Conservation (phyloP, 805 yeast genomes). For the Myxozyma kluyveri region DNA sequence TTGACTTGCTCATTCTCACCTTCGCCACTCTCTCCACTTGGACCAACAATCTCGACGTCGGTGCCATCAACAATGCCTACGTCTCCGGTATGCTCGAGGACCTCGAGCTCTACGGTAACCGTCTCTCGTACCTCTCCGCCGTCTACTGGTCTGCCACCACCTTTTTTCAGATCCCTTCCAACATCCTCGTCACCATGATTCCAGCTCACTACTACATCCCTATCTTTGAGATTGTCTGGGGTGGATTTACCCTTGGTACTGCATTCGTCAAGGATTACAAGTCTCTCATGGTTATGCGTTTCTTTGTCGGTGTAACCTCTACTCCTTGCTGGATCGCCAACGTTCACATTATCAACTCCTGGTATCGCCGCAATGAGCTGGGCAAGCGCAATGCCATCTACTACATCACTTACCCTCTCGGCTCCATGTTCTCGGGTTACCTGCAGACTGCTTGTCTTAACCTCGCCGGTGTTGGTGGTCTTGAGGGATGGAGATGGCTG, state of each 20-base stretch:
- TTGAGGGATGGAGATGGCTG: slow-evolving; percentile 67
- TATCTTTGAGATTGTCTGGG: slow-evolving; percentile 62
- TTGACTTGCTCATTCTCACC: slow-evolving; percentile 20
- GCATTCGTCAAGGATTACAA: slow-evolving; percentile 47
- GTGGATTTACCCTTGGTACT: slow-evolving; percentile 58
- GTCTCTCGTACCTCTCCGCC: slow-evolving; percentile 32
- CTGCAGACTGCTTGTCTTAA: slow-evolving; percentile 55
- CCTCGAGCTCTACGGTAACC: slow-evolving; percentile 32
- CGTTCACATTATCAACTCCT: slow-evolving; percentile 46
- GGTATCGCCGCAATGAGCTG: slow-evolving; percentile 56
- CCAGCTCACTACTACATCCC: slow-evolving; percentile 47
- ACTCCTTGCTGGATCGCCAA: slow-evolving; percentile 61
- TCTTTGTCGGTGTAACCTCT: slow-evolving; percentile 68
- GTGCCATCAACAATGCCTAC: slow-evolving; percentile 42
- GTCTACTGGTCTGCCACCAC: slow-evolving; percentile 31
- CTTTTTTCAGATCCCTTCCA: slow-evolving; percentile 38
- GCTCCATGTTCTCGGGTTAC: slow-evolving; percentile 49
- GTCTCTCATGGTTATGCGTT: slow-evolving; percentile 58
- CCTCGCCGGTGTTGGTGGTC: slow-evolving; percentile 43
- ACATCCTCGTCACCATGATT: slow-evolving; percentile 35
- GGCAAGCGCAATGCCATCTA: slow-evolving; percentile 45
- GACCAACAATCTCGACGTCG: slow-evolving; percentile 23
- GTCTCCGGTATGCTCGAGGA: slow-evolving; percentile 44
- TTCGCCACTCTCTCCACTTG: slow-evolving; percentile 26
- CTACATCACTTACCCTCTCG: slow-evolving; percentile 43